Percentiles rank a stretch among this genome's conserved stretches.
Evolutionary conservation across 306 rosid genomes (phyloP).

Genomic region (Senna siamea): DNA sequence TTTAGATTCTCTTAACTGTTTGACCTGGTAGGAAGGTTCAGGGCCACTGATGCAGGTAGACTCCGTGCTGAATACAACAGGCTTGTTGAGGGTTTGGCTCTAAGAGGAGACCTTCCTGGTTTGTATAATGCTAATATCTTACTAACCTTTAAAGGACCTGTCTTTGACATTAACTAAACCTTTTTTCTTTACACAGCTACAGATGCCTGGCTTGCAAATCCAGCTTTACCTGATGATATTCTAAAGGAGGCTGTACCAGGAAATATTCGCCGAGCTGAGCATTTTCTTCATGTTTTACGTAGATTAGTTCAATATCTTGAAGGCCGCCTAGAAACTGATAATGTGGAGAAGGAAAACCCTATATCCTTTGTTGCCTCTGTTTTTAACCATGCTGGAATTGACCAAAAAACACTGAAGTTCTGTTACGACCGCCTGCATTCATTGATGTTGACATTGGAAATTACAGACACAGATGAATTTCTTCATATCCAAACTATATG

Average conservation of each 20-base stretch:
- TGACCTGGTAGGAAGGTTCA: constrained; percentile 96
- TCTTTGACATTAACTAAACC: constrained; percentile 7
- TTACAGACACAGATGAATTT: constrained; percentile 91
- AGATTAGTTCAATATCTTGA: constrained; percentile 90
- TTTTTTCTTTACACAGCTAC: constrained; percentile 57
- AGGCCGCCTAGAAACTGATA: constrained; percentile 87
- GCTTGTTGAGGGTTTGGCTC: constrained; percentile 93
- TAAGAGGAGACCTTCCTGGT: constrained; percentile 86
- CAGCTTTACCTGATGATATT: constrained; percentile 93
- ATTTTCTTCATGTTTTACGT: constrained; percentile 77
- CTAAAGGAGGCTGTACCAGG: constrained; percentile 97
- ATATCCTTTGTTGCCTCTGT: constrained; percentile 69
- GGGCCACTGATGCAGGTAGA: constrained; percentile 97
- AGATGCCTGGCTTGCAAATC: constrained; percentile 88
- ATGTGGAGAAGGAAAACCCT: constrained; percentile 86
- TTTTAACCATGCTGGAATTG: constrained; percentile 83
- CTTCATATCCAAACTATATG: constrained; percentile 89
- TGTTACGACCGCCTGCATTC: constrained; percentile 96
- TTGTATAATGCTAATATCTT: constrained; percentile 31
- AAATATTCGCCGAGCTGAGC: constrained; percentile 90
- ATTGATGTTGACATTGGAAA: constrained; percentile 86
- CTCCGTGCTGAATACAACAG: constrained; percentile 90
- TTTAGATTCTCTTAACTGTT: constrained; percentile 49
- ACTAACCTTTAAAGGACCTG: too few species aligned
- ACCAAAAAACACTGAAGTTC: constrained; percentile 82